Evolutionary conservation across 148 eudicot species (phyloP), one percentile per base, ranked within the genome.

Genomic region (Rhododendron griersonianum): DNA sequence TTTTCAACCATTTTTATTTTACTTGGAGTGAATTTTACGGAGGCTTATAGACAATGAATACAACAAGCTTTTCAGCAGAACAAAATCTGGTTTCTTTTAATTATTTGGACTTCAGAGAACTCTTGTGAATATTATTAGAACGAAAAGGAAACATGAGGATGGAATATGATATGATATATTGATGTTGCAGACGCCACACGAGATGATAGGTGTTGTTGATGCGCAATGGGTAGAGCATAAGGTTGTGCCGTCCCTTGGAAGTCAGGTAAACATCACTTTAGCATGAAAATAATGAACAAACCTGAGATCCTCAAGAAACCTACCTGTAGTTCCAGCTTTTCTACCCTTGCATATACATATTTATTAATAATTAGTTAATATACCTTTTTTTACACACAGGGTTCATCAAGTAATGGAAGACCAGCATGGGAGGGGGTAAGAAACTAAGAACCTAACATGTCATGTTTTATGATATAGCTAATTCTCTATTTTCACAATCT

Each of bases 151-250:
- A 2, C 28, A 23, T 23, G 13, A 63, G 11, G 69, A 23, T 28
- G 69, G 69, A 25, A 28, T 30, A 69, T 25, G 39, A 28, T 5
- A 11, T 8, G 30, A 44, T 3, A 74, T 76, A 57, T 76, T 25
- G 4, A 45, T 80, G 84, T 39, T 45, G 79, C 86, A 87, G 89
- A 84, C 28, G 48, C 89, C 89, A 78, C 41, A 55, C 67, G 84
- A 87, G 81, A 57, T 80, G 8, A 87, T 84, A 71, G 89, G 89
- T 0, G 82, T 87, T 1, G 81, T 87, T 69, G 89, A 87, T 81
- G 84, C 89, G 15, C 89, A 87, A 84, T 84, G 89, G 89, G 44
- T 87, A 33, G 75, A 87, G 48, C 89, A 87, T 84, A 37, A 80
- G 80, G 86, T 57, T 6, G 23, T 87, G 50, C 89, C 89, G 44